Evolutionary conservation across 1,139 yeast species (phyloP).

Genomic region (Suhomyces panamericanus): DNA sequence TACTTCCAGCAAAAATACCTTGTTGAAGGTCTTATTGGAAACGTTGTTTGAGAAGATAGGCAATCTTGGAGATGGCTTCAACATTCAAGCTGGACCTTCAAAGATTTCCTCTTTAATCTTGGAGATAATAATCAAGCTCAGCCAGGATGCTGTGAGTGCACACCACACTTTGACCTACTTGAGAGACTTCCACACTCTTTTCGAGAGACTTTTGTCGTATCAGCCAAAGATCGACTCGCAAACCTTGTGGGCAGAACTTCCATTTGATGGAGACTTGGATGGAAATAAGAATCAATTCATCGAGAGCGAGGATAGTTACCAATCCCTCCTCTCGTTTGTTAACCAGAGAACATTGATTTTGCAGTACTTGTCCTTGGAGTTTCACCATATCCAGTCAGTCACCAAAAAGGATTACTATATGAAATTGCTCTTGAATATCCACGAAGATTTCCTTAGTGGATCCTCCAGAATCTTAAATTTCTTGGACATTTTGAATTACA

Average conservation of each 20-base stretch:
- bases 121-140: slow-evolving; percentile 60
- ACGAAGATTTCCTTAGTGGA: slow-evolving; percentile 45
- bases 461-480: slow-evolving; percentile 67
- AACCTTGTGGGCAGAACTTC: slow-evolving; percentile 53
- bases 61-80: slow-evolving; percentile 39
- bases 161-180: slow-evolving; percentile 52
- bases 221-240: slow-evolving; percentile 55
- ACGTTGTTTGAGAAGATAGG: slow-evolving; percentile 51
- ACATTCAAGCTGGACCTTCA: slow-evolving; percentile 54
- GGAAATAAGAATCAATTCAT: slow-evolving; percentile 35
- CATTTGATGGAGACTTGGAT: slow-evolving; percentile 44
- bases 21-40: slow-evolving; percentile 54
- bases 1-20: slow-evolving; percentile 34
- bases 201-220: slow-evolving; percentile 50
- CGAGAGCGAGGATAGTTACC: slow-evolving; percentile 36
- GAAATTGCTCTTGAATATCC: slow-evolving; percentile 48
- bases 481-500: slow-evolving; percentile 67
- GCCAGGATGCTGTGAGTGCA: slow-evolving; percentile 57
- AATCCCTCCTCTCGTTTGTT: slow-evolving; percentile 62
- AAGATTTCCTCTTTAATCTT: slow-evolving; percentile 57
- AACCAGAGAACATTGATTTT: slow-evolving; percentile 61
- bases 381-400: slow-evolving; percentile 63
- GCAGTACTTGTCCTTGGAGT: slow-evolving; percentile 70
- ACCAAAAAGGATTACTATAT: slow-evolving; percentile 58
- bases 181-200: slow-evolving; percentile 46